phyloP scores from a whole-genome alignment of 805 yeast species.

The Yarrowia sp. region DNA sequence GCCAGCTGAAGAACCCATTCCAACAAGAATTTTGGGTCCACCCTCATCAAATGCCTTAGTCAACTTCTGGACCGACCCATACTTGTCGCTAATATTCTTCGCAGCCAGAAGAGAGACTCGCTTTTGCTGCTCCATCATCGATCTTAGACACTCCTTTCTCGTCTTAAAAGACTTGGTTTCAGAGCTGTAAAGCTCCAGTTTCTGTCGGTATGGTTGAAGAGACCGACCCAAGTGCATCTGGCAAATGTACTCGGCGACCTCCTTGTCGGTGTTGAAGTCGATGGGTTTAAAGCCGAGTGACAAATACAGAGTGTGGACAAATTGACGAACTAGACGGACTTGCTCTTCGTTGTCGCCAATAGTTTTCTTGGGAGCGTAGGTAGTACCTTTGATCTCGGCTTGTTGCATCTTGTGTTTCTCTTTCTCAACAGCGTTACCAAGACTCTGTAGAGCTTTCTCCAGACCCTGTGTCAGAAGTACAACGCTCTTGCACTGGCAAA shows the following conservation, averaged over 20 bases:
- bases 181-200: not conserved
- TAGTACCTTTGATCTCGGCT: not conserved
- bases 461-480: not conserved
- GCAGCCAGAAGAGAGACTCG: conserved; percentile 1
- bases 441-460: not conserved
- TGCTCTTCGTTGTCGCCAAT: not conserved
- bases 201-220: conserved; percentile 13
- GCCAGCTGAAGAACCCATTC: not conserved
- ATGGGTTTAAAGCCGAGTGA: not conserved
- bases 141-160: not conserved
- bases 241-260: conserved; percentile 5
- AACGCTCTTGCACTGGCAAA: not conserved
- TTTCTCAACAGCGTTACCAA: not conserved
- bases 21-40: conserved; percentile 9
- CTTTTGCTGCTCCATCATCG: conserved; percentile 17
- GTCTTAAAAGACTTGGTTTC: conserved; percentile 3
- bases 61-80: not conserved
- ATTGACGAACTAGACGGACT: not conserved
- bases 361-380: not conserved
- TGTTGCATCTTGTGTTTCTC: not conserved
- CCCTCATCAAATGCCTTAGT: not conserved
- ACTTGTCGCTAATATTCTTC: conserved; percentile 3
- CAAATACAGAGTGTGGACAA: not conserved
- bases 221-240: conserved; percentile 4
- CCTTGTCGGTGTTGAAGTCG: conserved; percentile 2